Base-by-base conservation (phyloP, 2,329 filamentous ascomycete species). In the Pyrenophora tritici-repentis region DNA sequence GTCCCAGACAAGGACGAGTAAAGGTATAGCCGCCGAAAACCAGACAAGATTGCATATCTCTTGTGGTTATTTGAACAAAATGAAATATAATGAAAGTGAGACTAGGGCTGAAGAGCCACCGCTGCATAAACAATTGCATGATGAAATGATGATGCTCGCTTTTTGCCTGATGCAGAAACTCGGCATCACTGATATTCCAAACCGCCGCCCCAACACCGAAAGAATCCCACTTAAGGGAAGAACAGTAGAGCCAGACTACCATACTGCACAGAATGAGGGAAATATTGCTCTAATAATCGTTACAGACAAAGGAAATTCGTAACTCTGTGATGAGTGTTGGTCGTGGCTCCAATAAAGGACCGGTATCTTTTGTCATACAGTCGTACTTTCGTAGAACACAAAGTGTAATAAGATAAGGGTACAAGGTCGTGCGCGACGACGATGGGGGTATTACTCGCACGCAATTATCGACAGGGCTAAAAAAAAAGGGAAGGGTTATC, bases 291-390 rank as follows among this genome's bases (percentile, higher is more conserved):
- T 67, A 65, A 44, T 50, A 56, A 41, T 59, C 55, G 45, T 61
- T 53, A 50, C 29, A 34, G 39, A 71, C 68, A 73, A 62, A 73
- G 54, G 64, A 67, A 66, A 71, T 66, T 73, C 71, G 68, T 73
- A 47, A 67, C 39, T 50, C 38, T 53, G 39, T 47, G 46, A 51
- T 71, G 62, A 69, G 51, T 40, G 32, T 33, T 53, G 62, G 52
- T 63, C 66, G 65, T 68, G 63, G 63, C 67, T 65, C 59, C 50
- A 67, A 62, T 63, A 45, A 65, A 53, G 54, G 53, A 58, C 59
- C 57, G 42, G 39, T 46, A 61, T 48, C 56, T 53, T 38, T 32
- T 47, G 69, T 73, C 70, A 68, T 73, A 71, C 68, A 71, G 63
- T 72, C 69, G 67, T 72, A 70, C 69, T 61, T 52, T 73, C 71